phyloP scores from a whole-genome alignment of 805 yeast genomes.

The Yarrowia sp. region DNA sequence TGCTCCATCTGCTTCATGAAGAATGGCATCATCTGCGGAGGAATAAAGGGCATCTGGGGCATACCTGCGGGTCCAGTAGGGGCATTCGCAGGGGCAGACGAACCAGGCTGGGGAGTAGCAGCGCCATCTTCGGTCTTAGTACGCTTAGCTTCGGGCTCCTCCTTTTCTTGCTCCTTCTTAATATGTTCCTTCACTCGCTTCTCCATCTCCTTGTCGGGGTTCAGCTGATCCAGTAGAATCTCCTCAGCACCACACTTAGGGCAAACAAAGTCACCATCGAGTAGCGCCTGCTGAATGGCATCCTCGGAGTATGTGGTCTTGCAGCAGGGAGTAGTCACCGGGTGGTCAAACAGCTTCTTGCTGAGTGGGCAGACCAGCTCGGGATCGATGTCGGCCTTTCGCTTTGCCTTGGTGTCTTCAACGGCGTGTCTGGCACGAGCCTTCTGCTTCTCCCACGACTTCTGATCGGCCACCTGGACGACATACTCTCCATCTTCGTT shows the following conservation, averaged over 20 bases:
- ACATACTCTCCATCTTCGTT: slow-evolving; percentile 96
- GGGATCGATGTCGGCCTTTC: slow-evolving; percentile 53
- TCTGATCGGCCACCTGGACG: slow-evolving; percentile 89
- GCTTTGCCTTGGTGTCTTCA: slow-evolving; percentile 40
- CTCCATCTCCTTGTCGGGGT: slow-evolving; percentile 58
- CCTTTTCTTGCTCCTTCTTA: slow-evolving; percentile 27
- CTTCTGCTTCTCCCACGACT: slow-evolving; percentile 86
- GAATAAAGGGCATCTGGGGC: slow-evolving; percentile 30
- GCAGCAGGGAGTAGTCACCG: slow-evolving; percentile 85
- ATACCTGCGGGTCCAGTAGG: slow-evolving; percentile 16
- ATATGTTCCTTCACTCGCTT: slow-evolving; percentile 50
- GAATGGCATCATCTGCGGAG: slow-evolving; percentile 28
- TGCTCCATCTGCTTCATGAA: slow-evolving; percentile 26
- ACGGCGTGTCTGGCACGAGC: slow-evolving; percentile 41
- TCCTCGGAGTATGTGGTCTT: slow-evolving; percentile 55
- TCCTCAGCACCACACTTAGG: slow-evolving; percentile 81
- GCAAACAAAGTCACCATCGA: slow-evolving; percentile 85
- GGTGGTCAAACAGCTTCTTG: slow-evolving; percentile 60
- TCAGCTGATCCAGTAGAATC: slow-evolving; percentile 68
- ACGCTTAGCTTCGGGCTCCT: not conserved
- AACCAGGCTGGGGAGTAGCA: not conserved
- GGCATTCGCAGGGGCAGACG: not conserved
- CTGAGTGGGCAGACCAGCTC: slow-evolving; percentile 70
- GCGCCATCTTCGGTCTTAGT: slow-evolving; percentile 3
- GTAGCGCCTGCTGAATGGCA: slow-evolving; percentile 60